These are phyloP conservation scores for Mycena alexandri DNA, from an alignment of 768 basidiomycete genomes.

Conservation along the genomic window DNA sequence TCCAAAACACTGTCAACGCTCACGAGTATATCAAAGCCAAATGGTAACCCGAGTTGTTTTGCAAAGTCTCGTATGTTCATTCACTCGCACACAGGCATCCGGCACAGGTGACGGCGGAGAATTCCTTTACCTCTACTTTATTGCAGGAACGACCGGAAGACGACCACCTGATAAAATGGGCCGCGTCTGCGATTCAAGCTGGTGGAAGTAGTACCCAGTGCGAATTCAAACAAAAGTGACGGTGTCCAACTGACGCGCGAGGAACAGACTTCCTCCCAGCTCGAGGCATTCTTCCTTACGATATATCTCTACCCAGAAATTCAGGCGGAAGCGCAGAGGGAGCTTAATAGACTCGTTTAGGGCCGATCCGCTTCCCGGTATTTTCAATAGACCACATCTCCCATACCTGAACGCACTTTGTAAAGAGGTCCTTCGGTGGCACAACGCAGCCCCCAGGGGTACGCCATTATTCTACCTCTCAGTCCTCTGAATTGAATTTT, in stretches of 20 bases:
- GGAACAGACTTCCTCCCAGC: slow-evolving; percentile 41
- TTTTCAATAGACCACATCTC: slow-evolving; percentile 40
- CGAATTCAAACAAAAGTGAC: not conserved
- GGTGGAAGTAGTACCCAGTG: slow-evolving; percentile 50
- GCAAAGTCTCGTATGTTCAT: not conserved
- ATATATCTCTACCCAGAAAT: slow-evolving; percentile 46
- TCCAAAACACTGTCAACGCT: not conserved
- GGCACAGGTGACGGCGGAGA: slow-evolving; percentile 39
- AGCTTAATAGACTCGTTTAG: slow-evolving; percentile 46
- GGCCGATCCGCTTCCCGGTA: slow-evolving; percentile 39
- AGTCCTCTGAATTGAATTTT: slow-evolving; percentile 10
- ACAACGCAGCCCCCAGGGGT: slow-evolving; percentile 20
- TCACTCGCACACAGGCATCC: slow-evolving; percentile 37
- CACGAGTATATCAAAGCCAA: slow-evolving; percentile 17
- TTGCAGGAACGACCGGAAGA: slow-evolving; percentile 37
- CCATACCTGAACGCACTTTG: slow-evolving; percentile 45
- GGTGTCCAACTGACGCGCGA: not conserved
- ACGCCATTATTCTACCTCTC: slow-evolving; percentile 34
- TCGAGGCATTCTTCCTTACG: slow-evolving; percentile 44
- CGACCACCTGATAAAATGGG: slow-evolving; percentile 43
- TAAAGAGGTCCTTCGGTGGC: slow-evolving; percentile 43
- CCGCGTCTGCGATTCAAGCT: slow-evolving; percentile 49
- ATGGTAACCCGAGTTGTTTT: not conserved
- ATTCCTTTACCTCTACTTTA: slow-evolving; percentile 38
- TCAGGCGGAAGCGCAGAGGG: slow-evolving; percentile 42